phyloP scores from a whole-genome alignment of 2,329 filamentous ascomycete species.

The Ceratocystis diversiconidia region DNA sequence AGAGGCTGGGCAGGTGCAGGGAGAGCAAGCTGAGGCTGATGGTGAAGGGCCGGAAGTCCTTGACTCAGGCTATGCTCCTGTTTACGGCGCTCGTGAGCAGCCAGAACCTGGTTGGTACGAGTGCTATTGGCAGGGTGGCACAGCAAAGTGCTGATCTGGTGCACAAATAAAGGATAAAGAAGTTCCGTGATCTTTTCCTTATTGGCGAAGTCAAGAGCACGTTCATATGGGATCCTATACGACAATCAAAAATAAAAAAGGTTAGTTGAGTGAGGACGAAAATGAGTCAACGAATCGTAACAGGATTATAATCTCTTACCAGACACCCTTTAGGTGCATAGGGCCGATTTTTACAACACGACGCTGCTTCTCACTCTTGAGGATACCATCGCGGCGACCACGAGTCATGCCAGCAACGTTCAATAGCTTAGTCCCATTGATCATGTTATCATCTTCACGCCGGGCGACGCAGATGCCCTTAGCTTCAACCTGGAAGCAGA shows the following conservation, averaged over 20 bases:
- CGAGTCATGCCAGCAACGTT: conserved; percentile 98
- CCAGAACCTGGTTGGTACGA: conserved; percentile 73
- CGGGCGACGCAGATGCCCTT: conserved; percentile 90
- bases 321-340: conserved; percentile 97
- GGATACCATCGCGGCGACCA: conserved; percentile 82
- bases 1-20: conserved; percentile 40
- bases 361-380: conserved; percentile 93
- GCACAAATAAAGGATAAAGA: conserved; percentile 89
- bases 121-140: conserved; percentile 87
- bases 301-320: conserved; percentile 44
- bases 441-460: conserved; percentile 97
- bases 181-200: conserved; percentile 98
- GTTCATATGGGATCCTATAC: conserved; percentile 85
- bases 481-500: conserved; percentile 96
- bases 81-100: conserved; percentile 65
- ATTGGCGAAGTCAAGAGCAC: conserved; percentile 96
- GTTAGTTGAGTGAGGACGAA: conserved; percentile 17
- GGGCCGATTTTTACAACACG: conserved; percentile 98
- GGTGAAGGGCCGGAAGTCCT: conserved; percentile 53
- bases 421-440: conserved; percentile 91
- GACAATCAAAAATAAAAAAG: not conserved
- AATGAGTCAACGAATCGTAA: not conserved
- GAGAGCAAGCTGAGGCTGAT: conserved; percentile 44
- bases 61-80: conserved; percentile 48
- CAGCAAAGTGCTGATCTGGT: conserved; percentile 85